Conservation (phyloP, 495 filamentous ascomycete species). For the Tuber magnatum region DNA sequence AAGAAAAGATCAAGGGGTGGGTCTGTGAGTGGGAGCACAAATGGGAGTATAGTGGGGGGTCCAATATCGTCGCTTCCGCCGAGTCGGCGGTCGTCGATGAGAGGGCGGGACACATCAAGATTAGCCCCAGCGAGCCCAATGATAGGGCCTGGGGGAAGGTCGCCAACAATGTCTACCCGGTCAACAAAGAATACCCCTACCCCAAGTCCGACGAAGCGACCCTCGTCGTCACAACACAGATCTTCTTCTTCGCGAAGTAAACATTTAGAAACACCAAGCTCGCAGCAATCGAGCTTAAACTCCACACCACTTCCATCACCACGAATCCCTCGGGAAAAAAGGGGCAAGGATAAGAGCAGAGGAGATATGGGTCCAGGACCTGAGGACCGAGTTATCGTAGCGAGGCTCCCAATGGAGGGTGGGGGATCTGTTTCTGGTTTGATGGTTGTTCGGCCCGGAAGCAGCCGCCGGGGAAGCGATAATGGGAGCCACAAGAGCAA, state of each 20-base stretch:
- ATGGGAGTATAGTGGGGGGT: slow-evolving; percentile 17
- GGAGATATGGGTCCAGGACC: slow-evolving; percentile 13
- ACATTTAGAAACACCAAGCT: slow-evolving; percentile 12
- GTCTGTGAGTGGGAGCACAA: slow-evolving; percentile 28
- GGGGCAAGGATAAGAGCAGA: slow-evolving; percentile 8
- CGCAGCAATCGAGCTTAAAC: slow-evolving; percentile 4
- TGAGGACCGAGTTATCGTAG: slow-evolving; percentile 15
- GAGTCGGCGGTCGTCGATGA: slow-evolving; percentile 21
- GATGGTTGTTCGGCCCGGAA: slow-evolving; percentile 26
- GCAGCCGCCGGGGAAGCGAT: slow-evolving; percentile 21
- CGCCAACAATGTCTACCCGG: slow-evolving; percentile 17
- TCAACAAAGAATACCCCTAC: slow-evolving; percentile 25
- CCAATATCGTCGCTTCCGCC: slow-evolving; percentile 19
- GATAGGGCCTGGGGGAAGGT: slow-evolving; percentile 6
- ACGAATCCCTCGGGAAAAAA: slow-evolving; percentile 16
- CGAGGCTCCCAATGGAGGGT: slow-evolving; percentile 20
- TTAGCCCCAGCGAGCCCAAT: slow-evolving; percentile 24
- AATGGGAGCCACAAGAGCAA: slow-evolving; percentile 31
- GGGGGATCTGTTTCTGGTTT: slow-evolving; percentile 25
- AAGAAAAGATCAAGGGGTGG: slow-evolving; percentile 21
- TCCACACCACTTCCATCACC: slow-evolving; percentile 15
- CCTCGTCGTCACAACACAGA: background rate
- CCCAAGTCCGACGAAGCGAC: slow-evolving; percentile 17
- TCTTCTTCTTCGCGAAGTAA: slow-evolving; percentile 18
- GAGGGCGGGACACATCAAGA: slow-evolving; percentile 23